phyloP scores from a whole-genome alignment of 768 basidiomycete genomes.

The Asterophora parasitica region DNA sequence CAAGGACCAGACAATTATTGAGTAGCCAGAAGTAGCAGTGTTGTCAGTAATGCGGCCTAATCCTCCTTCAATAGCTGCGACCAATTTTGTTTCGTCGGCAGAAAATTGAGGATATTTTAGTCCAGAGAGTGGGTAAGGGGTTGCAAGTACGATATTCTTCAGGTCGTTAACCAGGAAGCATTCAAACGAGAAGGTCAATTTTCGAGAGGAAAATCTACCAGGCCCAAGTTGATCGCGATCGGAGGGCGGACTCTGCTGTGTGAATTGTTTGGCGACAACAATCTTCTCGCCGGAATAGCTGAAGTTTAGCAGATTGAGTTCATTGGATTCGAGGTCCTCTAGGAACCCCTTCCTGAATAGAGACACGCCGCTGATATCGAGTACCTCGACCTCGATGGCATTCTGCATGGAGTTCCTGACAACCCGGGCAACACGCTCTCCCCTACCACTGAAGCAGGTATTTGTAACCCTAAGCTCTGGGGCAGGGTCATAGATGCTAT shows the following conservation, averaged over 20 bases:
- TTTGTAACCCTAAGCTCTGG: not conserved
- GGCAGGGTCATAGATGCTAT: not conserved
- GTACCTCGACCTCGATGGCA: not conserved
- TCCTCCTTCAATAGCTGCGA: not conserved
- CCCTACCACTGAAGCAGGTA: slow-evolving; percentile 5
- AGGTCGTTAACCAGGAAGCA: slow-evolving; percentile 2
- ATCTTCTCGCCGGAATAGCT: slow-evolving; percentile 7
- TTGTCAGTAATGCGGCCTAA: too few species aligned
- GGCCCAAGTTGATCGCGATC: not conserved
- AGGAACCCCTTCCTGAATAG: not conserved
- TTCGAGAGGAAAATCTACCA: not conserved
- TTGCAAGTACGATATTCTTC: not conserved
- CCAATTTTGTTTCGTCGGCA: slow-evolving; percentile 1
- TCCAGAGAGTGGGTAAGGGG: not conserved
- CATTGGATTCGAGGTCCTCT: not conserved
- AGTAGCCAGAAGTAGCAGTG: not conserved
- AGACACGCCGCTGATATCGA: not conserved
- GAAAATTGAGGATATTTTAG: not conserved
- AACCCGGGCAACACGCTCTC: slow-evolving; percentile 1
- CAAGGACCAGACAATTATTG: slow-evolving; percentile 3
- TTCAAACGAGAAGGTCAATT: not conserved
- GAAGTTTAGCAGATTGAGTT: not conserved
- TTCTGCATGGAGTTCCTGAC: not conserved
- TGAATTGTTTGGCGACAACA: not conserved
- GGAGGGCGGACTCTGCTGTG: not conserved